Conservation (phyloP, 345 rosid genomes). For the Salix suchowensis region DNA sequence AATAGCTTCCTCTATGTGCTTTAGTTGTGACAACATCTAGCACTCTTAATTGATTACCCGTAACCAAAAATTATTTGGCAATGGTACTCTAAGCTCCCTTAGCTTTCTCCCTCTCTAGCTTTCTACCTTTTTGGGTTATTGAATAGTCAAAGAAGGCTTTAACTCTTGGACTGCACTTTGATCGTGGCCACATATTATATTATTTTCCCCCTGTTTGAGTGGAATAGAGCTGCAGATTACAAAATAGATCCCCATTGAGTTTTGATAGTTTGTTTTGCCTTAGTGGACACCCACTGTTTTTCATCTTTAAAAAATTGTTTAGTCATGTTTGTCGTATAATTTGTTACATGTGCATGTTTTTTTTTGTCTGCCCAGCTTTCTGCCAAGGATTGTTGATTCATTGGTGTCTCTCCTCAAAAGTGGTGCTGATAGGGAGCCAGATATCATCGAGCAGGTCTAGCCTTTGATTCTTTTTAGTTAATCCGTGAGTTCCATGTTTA, state of each 20-base stretch:
- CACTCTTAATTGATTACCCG: too few relatives aligned
- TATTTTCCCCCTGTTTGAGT: neutral
- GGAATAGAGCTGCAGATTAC: neutral
- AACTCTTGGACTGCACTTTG: neutral
- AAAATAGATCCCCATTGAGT: too few relatives aligned
- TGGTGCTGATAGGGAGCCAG: slow-evolving; percentile 87
- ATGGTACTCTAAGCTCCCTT: neutral
- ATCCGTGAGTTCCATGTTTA: neutral
- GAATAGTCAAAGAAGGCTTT: neutral
- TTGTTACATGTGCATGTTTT: neutral
- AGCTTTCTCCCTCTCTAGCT: too few relatives aligned
- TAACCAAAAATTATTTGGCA: too few relatives aligned
- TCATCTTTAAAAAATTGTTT: neutral
- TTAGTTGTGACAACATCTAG: too few relatives aligned
- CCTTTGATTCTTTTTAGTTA: slow-evolving; percentile 2
- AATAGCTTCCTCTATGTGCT: too few relatives aligned
- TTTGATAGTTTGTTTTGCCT: too few relatives aligned
- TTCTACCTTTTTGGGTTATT: neutral
- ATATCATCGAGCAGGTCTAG: slow-evolving; percentile 81
- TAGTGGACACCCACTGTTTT: neutral
- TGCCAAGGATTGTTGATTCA: slow-evolving; percentile 58
- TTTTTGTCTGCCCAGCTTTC: slow-evolving; percentile 44
- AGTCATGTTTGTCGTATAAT: neutral
- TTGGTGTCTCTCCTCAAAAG: slow-evolving; percentile 52
- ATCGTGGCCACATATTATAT: neutral